phyloP scores from a whole-genome alignment of 805 yeast species.

The Starmerella vitae region DNA sequence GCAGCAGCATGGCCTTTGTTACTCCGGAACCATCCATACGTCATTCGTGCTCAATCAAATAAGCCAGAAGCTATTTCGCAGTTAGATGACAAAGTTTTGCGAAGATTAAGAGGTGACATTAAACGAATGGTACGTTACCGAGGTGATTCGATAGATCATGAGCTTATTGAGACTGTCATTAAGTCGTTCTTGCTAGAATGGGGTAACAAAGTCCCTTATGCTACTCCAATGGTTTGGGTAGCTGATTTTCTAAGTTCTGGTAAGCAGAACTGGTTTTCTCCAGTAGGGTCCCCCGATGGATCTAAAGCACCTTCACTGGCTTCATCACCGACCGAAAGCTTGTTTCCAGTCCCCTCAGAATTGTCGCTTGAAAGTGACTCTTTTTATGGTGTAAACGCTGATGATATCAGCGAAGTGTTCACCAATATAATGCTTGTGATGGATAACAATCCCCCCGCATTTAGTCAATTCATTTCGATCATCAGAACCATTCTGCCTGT shows the following conservation, averaged over 20 bases:
- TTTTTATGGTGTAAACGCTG: constrained; percentile 9
- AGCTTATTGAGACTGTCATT: constrained; percentile 2
- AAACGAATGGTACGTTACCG: constrained; percentile 10
- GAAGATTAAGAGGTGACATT: constrained; percentile 27
- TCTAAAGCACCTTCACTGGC: neutral
- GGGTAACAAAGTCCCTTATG: constrained; percentile 66
- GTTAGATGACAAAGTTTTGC: constrained; percentile 20
- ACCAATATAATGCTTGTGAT: constrained; percentile 12
- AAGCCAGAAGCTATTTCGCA: constrained; percentile 30
- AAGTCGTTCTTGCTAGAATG: constrained; percentile 55
- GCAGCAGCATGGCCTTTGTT: constrained; percentile 74
- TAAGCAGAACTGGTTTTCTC: neutral
- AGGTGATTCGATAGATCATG: neutral
- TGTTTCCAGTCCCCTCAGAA: neutral
- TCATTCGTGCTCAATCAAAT: constrained; percentile 58
- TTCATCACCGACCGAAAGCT: neutral
- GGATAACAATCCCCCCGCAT: constrained; percentile 7
- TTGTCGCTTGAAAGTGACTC: neutral
- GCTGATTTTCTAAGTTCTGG: constrained; percentile 71
- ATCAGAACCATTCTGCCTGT: constrained; percentile 59
- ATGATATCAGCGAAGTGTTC: constrained; percentile 6
- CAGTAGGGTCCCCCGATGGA: neutral
- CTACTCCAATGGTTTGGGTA: constrained; percentile 73
- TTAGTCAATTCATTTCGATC: constrained; percentile 43
- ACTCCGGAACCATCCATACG: constrained; percentile 74